Conservation (phyloP, 2,329 filamentous ascomycete species). For the Mycosphaerella sp. region DNA sequence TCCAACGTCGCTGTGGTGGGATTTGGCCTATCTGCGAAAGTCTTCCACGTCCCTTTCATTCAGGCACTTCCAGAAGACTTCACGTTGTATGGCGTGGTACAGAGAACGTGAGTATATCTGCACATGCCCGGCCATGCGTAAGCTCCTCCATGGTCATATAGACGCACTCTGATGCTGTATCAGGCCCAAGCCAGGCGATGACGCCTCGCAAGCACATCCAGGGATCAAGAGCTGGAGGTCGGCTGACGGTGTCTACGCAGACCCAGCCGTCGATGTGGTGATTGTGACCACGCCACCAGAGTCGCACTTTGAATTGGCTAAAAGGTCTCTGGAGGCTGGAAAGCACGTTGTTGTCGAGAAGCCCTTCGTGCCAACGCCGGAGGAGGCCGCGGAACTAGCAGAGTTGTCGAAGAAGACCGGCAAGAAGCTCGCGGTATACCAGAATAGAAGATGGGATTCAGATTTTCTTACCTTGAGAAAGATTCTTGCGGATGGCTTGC, state of each 20-base stretch:
- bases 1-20: conserved; percentile 55
- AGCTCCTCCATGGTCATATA: neutral
- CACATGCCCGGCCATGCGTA: too few species aligned
- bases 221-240: conserved; percentile 57
- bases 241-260: conserved; percentile 57
- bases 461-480: conserved; percentile 67
- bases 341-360: conserved; percentile 81
- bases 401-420: conserved; percentile 35
- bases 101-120: conserved; percentile 47
- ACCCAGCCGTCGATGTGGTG: conserved; percentile 61
- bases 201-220: conserved; percentile 63
- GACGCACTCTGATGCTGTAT: neutral
- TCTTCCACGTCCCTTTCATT: conserved; percentile 80
- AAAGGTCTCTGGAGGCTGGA: conserved; percentile 58
- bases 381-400: conserved; percentile 59
- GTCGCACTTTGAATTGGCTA: conserved; percentile 61
- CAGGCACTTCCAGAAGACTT: conserved; percentile 53
- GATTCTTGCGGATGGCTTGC: conserved; percentile 51
- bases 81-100: conserved; percentile 67
- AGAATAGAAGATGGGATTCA: conserved; percentile 66
- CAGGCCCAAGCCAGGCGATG: conserved; percentile 53
- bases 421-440: conserved; percentile 43
- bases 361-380: conserved; percentile 67
- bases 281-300: conserved; percentile 66
- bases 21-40: conserved; percentile 62